Evolutionary conservation across 1,284 basidiomycete genomes (phyloP).

Genomic region (Gymnopus androsaceus): DNA sequence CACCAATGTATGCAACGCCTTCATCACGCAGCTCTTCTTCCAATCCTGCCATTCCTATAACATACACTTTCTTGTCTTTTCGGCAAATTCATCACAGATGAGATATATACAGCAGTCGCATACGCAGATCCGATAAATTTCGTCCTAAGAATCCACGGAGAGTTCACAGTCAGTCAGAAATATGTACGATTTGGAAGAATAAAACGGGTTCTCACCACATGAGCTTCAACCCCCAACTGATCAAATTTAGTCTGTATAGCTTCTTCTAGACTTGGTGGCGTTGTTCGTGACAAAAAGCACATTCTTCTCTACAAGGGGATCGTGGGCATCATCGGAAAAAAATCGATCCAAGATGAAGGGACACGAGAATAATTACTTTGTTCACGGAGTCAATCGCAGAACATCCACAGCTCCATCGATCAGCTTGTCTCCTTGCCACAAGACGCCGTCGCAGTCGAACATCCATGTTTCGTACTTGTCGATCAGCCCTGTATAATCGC

Average conservation of each 20-base stretch:
- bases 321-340: background rate
- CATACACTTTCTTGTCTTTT: slow-evolving; percentile 94
- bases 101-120: slow-evolving; percentile 91
- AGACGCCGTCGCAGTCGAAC: slow-evolving; percentile 96
- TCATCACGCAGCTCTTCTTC: slow-evolving; percentile 91
- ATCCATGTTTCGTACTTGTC: slow-evolving; percentile 90
- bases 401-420: slow-evolving; percentile 80
- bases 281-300: slow-evolving; percentile 98
- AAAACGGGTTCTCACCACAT: slow-evolving; percentile 61
- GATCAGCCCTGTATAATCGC: slow-evolving; percentile 62
- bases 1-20: slow-evolving; percentile 81
- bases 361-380: slow-evolving; percentile 43
- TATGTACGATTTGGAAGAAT: slow-evolving; percentile 18
- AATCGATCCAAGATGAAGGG: background rate
- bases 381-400: slow-evolving; percentile 63
- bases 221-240: slow-evolving; percentile 81
- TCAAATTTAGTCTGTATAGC: slow-evolving; percentile 93
- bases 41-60: slow-evolving; percentile 90
- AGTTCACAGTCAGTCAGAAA: slow-evolving; percentile 5
- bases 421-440: slow-evolving; percentile 85
- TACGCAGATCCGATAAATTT: slow-evolving; percentile 96
- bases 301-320: slow-evolving; percentile 64
- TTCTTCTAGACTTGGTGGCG: slow-evolving; percentile 89
- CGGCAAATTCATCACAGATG: slow-evolving; percentile 85
- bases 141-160: slow-evolving; percentile 57